Evolutionary conservation across 2,329 filamentous ascomycete genomes (phyloP).

Genomic region (Ophiostoma fasciatum): DNA sequence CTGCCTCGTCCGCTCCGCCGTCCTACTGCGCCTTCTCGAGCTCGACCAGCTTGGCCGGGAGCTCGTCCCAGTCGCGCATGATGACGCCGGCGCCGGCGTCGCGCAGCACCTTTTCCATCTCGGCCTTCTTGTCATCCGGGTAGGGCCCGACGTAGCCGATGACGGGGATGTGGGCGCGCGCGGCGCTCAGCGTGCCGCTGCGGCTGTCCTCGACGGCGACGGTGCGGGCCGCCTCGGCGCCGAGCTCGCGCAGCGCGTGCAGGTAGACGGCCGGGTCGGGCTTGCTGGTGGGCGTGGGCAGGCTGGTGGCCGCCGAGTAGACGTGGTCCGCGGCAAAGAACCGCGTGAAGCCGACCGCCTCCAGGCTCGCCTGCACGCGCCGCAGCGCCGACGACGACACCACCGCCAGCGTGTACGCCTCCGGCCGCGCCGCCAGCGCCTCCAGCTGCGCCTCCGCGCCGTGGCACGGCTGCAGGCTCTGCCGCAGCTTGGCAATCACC

Average conservation of each 20-base stretch:
- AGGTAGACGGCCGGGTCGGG: conserved; percentile 83
- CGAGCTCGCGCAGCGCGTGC: conserved; percentile 58
- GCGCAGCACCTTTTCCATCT: conserved; percentile 47
- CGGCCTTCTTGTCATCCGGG: conserved; percentile 40
- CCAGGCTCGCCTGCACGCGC: conserved; percentile 61
- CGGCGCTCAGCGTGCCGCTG: conserved; percentile 61
- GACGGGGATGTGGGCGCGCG: conserved; percentile 63
- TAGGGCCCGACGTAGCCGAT: conserved; percentile 81
- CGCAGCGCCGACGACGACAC: conserved; percentile 69
- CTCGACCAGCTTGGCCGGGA: conserved; percentile 31
- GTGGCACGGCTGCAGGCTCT: conserved; percentile 50
- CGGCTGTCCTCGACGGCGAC: conserved; percentile 82
- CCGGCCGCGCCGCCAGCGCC: conserved; percentile 37
- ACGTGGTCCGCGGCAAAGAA: conserved; percentile 62
- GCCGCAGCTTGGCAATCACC: conserved; percentile 66
- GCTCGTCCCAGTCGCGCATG: conserved; percentile 46
- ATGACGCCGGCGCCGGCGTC: conserved; percentile 48
- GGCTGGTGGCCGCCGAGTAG: conserved; percentile 69
- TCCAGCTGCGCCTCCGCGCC: conserved; percentile 55
- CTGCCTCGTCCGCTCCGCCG: no score
- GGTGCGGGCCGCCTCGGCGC: conserved; percentile 54
- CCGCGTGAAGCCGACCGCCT: conserved; percentile 64
- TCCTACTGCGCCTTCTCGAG: conserved; percentile 23
- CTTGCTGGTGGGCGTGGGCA: conserved; percentile 72
- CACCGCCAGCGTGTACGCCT: conserved; percentile 53